These are phyloP conservation scores for Nadsonia starkeyi-henricii DNA, from an alignment of 1,139 yeast genomes.

Conservation along the genomic window DNA sequence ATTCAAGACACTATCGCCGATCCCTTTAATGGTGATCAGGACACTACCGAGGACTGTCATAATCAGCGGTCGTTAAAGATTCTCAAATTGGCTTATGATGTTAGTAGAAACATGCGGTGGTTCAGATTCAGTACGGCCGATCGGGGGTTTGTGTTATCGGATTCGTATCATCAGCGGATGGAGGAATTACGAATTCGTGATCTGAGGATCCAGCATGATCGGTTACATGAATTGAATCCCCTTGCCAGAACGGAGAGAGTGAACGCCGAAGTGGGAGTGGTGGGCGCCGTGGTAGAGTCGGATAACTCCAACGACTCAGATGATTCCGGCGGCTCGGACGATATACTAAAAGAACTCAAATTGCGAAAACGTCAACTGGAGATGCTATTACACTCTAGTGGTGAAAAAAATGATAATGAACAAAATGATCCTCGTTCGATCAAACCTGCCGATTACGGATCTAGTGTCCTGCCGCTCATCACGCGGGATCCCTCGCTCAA, in stretches of 20 bases:
- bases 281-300: background rate
- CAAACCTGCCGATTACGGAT: background rate
- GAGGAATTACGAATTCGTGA: background rate
- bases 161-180: background rate
- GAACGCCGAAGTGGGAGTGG: background rate
- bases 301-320: background rate
- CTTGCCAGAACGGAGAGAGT: background rate
- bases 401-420: too few relatives aligned
- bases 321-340: background rate
- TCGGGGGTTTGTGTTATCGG: background rate
- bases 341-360: background rate
- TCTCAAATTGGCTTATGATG: background rate
- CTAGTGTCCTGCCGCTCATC: too few relatives aligned
- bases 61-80: background rate
- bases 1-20: background rate
- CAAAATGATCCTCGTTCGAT: background rate
- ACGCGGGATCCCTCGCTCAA: background rate
- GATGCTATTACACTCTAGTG: background rate
- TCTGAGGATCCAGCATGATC: background rate
- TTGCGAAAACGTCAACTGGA: background rate
- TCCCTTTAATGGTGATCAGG: background rate
- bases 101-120: background rate
- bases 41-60: background rate
- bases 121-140: background rate
- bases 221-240: background rate